Evolutionary conservation across 192 early-diverging fungal genomes (phyloP).

Genomic region (Rhizophagus prolifer): DNA sequence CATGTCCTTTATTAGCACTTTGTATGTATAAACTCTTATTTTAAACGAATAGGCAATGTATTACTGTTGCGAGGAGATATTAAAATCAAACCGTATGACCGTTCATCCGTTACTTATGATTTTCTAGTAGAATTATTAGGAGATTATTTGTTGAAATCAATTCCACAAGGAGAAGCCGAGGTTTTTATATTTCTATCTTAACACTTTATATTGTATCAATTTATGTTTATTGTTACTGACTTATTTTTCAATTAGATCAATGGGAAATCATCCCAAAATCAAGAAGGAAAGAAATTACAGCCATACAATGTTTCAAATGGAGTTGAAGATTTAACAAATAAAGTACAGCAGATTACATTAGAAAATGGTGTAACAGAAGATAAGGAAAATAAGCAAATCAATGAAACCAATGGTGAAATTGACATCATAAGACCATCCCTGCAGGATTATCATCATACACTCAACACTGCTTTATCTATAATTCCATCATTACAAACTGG

Average conservation of each 20-base stretch:
- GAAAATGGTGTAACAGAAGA: background rate
- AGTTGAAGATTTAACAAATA: background rate
- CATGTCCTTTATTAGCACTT: slow-evolving; percentile 85
- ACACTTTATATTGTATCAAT: background rate
- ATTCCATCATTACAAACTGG: slow-evolving; percentile 62
- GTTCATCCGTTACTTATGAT: slow-evolving; percentile 60
- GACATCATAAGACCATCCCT: background rate
- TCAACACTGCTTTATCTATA: slow-evolving; percentile 55
- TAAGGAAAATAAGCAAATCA: background rate
- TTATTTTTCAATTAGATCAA: slow-evolving; percentile 2
- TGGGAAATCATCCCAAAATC: background rate
- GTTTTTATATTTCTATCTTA: slow-evolving; percentile 1
- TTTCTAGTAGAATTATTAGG: slow-evolving; percentile 72
- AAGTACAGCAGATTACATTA: background rate
- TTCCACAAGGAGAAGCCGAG: slow-evolving; percentile 28
- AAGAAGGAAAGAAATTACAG: background rate
- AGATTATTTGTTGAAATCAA: slow-evolving; percentile 64
- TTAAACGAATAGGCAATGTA: slow-evolving; percentile 59
- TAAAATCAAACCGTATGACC: slow-evolving; percentile 50
- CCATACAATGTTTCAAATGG: background rate
- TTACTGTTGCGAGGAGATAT: slow-evolving; percentile 73
- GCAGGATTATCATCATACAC: slow-evolving; percentile 47
- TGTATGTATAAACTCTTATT: slow-evolving; percentile 29
- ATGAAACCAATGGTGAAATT: background rate
- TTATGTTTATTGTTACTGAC: background rate